Base-by-base conservation (phyloP, 139 green algal species). In the Chlorella sp. region DNA sequence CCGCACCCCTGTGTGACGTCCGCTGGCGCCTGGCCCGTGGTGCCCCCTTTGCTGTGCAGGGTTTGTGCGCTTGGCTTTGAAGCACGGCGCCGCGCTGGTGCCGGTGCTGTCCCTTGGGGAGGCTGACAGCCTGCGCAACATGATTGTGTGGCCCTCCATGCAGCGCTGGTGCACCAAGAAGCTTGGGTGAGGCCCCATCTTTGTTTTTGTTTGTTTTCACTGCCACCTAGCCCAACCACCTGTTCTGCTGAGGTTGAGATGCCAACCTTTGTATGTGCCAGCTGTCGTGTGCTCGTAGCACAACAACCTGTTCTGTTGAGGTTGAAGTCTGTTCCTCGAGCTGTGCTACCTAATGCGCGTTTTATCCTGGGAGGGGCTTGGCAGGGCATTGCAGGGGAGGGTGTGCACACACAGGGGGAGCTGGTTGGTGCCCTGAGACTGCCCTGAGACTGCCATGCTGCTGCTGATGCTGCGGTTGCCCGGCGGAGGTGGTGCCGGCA, bases 91-190 rank as follows among this genome's bases (percentile, higher is more conserved):
- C 18, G 80, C 87, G 40, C 85, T 98, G 89, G 96, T 98, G 57
- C 96, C 96, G 0, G 90, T 98, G 57, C 90, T 98, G 61, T 94
- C 93, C 11, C 87, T 98, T 19, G 96, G 96, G 11, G 96, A 98
- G 91, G 89, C 94, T 1, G 89, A 95, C 71, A 91, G 94, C 81
- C 91, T 98, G 90, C 84, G 80, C 36, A 96, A 96, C 89, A 53
- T 92, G 22, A 88, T 97, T 14, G 89, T 94, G 82, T 79, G 90
- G 48, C 96, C 96, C 18, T 30, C 22, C 0, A 66, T 97, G 89
- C 96, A 97, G 90, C 91, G 91, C 39, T 93, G 85, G 89, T 96
- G 93, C 21, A 98, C 98, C 94, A 97, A 96, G 89, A 87, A 89
- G 34, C 83, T 98, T 28, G 96, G 96, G 71, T 97, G 97, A 90